Conservation (phyloP, 176 grass and related monocot species). For the Juncus inflexus region DNA sequence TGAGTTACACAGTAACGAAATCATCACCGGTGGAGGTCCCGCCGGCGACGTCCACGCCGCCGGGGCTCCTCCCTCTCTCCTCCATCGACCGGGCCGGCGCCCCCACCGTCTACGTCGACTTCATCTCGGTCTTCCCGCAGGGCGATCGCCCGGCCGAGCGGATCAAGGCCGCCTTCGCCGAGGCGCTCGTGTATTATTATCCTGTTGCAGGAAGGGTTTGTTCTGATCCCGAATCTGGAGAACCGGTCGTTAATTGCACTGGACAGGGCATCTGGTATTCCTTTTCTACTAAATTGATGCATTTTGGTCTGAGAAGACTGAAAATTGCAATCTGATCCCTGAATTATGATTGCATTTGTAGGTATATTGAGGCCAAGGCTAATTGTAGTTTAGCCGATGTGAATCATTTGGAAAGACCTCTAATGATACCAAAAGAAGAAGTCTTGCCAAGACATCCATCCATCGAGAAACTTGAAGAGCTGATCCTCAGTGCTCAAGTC, state of each 20-base stretch:
- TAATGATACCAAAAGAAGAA: conserved; percentile 64
- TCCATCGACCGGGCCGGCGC: conserved; percentile 32
- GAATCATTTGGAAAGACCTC: conserved; percentile 63
- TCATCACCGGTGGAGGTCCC: conserved; percentile 27
- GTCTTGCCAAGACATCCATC: conserved; percentile 56
- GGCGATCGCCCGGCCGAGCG: not conserved
- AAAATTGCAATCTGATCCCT: conserved; percentile 8
- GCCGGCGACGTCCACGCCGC: conserved; percentile 26
- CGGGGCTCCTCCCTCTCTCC: conserved; percentile 33
- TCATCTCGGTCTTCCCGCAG: conserved; percentile 32
- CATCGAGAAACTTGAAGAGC: conserved; percentile 47
- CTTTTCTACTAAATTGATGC: not conserved
- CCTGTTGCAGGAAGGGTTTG: conserved; percentile 38
- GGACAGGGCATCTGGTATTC: conserved; percentile 35
- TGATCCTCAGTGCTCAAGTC: conserved; percentile 77
- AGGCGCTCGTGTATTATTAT: conserved; percentile 42
- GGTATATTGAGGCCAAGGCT: conserved; percentile 68
- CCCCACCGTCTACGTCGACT: conserved; percentile 31
- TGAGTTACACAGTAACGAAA: conserved; percentile 30
- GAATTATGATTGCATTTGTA: conserved; percentile 10
- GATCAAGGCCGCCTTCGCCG: conserved; percentile 31
- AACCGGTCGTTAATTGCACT: conserved; percentile 31
- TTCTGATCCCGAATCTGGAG: not conserved
- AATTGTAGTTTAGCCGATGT: conserved; percentile 68
- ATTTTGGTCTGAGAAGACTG: conserved; percentile 3